Evolutionary conservation across 345 rosid genomes (phyloP).

Genomic region (Adansonia digitata): DNA sequence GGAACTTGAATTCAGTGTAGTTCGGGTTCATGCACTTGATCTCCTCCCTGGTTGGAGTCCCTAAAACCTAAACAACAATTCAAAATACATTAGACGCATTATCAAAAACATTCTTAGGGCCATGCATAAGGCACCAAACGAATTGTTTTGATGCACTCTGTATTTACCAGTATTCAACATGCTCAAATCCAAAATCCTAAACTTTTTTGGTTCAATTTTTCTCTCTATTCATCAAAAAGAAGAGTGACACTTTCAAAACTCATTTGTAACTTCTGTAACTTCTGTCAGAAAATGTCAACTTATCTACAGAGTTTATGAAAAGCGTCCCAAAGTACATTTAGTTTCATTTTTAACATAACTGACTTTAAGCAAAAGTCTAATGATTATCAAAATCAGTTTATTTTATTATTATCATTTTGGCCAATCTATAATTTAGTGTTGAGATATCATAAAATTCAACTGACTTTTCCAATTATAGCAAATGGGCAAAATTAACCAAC

Average conservation of each 20-base stretch:
- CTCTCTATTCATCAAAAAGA: not conserved
- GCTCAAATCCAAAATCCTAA: not conserved
- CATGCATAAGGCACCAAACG: not conserved
- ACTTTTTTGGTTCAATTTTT: not conserved
- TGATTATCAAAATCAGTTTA: not conserved
- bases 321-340: not conserved
- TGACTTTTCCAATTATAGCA: not conserved
- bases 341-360: not conserved
- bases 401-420: not conserved
- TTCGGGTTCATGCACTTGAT: constrained; percentile 99
- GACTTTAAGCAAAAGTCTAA: not conserved
- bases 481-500: not conserved
- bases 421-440: not conserved
- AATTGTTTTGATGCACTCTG: not conserved
- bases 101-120: not conserved
- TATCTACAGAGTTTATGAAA: not conserved
- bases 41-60: constrained; percentile 96
- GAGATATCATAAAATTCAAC: not conserved
- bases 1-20: constrained; percentile 88
- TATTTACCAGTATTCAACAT: not conserved
- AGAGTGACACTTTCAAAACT: not conserved
- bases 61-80: constrained; percentile 56
- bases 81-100: not conserved
- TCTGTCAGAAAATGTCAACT: not conserved
- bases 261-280: not conserved